Percentiles rank a stretch among this genome's conserved stretches.
Evolutionary conservation across 805 yeast species (phyloP).

Genomic region (Metahyphopichia silvanorum): DNA sequence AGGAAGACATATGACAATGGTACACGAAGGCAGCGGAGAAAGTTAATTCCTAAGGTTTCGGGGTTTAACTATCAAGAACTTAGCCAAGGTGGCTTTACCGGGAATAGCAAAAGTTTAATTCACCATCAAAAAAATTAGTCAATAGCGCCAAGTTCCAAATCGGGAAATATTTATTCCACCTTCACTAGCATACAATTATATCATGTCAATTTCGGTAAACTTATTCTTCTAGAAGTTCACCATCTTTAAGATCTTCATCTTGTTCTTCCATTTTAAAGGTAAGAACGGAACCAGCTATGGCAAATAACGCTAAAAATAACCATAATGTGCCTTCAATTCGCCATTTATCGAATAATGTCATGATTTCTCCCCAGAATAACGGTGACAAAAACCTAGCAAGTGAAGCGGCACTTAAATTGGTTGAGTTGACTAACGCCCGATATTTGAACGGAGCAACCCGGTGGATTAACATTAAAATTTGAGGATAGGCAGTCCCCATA

Average conservation of each 20-base stretch:
- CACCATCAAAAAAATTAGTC: too few relatives aligned
- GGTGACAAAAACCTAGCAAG: conserved; percentile 59
- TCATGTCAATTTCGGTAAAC: too few relatives aligned
- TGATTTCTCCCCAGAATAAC: conserved; percentile 48
- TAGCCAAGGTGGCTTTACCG: too few relatives aligned
- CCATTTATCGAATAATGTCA: conserved; percentile 24
- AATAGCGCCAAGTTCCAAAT: too few relatives aligned
- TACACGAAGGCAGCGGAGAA: too few relatives aligned
- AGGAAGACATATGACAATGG: too few relatives aligned
- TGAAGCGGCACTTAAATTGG: conserved; percentile 51
- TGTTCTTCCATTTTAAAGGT: conserved; percentile 22
- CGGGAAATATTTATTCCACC: too few relatives aligned
- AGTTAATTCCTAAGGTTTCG: too few relatives aligned
- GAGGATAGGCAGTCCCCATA: conserved; percentile 50
- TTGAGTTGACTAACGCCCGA: conserved; percentile 58
- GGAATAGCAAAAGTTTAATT: too few relatives aligned
- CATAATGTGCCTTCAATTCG: conserved; percentile 27
- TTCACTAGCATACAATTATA: too few relatives aligned
- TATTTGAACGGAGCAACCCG: conserved; percentile 51
- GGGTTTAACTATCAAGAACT: too few relatives aligned
- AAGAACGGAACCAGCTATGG: conserved; percentile 15
- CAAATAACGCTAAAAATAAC: conserved; percentile 24
- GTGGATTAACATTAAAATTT: conserved; percentile 50
- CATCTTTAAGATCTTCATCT: conserved; percentile 20
- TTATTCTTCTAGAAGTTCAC: too few relatives aligned